Percentiles rank a stretch among this genome's conserved stretches.
Evolutionary conservation across 2,329 filamentous ascomycete species (phyloP).

Genomic region (Aplosporella prunicola): DNA sequence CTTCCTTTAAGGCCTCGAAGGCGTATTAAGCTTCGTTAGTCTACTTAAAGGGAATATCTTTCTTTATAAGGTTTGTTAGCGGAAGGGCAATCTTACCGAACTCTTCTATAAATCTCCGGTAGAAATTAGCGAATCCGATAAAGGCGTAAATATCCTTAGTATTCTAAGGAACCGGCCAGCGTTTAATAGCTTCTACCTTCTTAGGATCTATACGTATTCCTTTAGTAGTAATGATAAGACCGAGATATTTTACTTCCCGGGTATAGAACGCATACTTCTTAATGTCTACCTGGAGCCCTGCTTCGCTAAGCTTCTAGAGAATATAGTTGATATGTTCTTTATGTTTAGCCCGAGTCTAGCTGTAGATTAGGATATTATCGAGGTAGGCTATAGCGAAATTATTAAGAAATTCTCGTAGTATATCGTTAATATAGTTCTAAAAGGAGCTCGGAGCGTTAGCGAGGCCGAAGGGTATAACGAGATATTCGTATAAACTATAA

Average conservation of each 20-base stretch:
- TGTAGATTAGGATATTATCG: conserved; percentile 18
- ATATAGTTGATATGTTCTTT: neutral
- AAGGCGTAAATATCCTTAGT: neutral
- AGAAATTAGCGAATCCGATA: neutral
- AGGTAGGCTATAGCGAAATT: conserved; percentile 16
- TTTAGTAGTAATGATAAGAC: neutral
- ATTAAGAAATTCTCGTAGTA: conserved; percentile 16
- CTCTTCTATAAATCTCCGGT: neutral
- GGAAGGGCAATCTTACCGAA: too few species aligned
- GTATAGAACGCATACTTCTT: neutral
- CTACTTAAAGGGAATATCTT: too few species aligned
- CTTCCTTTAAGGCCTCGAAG: too few species aligned
- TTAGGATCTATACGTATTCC: neutral
- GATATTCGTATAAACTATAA: conserved; percentile 25
- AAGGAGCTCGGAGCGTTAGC: too few species aligned
- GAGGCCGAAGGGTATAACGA: conserved; percentile 20
- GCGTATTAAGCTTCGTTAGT: too few species aligned
- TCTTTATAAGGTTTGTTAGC: too few species aligned
- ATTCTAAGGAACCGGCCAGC: too few species aligned
- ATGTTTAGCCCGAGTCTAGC: neutral
- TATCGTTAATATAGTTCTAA: conserved; percentile 18
- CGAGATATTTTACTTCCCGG: neutral
- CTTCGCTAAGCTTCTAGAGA: neutral
- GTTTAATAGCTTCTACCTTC: too few species aligned
- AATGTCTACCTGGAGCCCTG: too few species aligned